These are phyloP conservation scores for Paradendryphiella salina DNA, from an alignment of 2,329 filamentous ascomycete genomes.

Conservation along the genomic window DNA sequence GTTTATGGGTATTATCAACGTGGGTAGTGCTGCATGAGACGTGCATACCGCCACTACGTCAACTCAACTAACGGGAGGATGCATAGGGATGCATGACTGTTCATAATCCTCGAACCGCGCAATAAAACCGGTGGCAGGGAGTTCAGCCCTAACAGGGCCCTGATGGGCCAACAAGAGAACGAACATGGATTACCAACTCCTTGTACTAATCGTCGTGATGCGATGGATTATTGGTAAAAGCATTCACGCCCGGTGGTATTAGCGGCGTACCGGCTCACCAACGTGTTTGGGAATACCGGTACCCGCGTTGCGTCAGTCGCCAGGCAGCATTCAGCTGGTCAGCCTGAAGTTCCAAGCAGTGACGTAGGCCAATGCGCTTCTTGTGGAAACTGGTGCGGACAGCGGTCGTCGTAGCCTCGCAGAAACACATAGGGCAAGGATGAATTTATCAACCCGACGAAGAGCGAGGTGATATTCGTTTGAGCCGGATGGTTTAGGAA, in stretches of 20 bases:
- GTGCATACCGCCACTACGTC: slow-evolving; percentile 35
- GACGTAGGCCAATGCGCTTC: slow-evolving; percentile 11
- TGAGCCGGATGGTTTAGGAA: background rate
- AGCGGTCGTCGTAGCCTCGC: background rate
- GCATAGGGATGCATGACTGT: slow-evolving; percentile 43
- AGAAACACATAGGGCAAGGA: background rate
- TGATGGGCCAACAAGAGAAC: background rate
- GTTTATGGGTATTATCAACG: background rate
- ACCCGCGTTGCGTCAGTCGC: slow-evolving; percentile 8
- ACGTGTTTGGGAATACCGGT: slow-evolving; percentile 2
- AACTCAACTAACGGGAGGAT: slow-evolving; percentile 30
- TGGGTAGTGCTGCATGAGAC: slow-evolving; percentile 29
- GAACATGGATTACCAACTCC: background rate
- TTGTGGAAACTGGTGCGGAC: background rate
- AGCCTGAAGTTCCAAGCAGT: slow-evolving; percentile 21
- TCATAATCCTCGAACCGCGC: slow-evolving; percentile 30
- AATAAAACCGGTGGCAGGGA: slow-evolving; percentile 13
- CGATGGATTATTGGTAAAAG: background rate
- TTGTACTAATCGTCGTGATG: background rate
- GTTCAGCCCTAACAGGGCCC: slow-evolving; percentile 12
- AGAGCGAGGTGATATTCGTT: background rate
- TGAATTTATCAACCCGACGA: background rate
- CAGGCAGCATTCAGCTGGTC: slow-evolving; percentile 33
- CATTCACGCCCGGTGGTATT: background rate
- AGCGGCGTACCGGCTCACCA: slow-evolving; percentile 11